A percentile compares a stretch with the other conserved stretches of the same genome.
phyloP scores from a whole-genome alignment of 192 early-diverging fungal species.

The Coemansia aciculifera region DNA sequence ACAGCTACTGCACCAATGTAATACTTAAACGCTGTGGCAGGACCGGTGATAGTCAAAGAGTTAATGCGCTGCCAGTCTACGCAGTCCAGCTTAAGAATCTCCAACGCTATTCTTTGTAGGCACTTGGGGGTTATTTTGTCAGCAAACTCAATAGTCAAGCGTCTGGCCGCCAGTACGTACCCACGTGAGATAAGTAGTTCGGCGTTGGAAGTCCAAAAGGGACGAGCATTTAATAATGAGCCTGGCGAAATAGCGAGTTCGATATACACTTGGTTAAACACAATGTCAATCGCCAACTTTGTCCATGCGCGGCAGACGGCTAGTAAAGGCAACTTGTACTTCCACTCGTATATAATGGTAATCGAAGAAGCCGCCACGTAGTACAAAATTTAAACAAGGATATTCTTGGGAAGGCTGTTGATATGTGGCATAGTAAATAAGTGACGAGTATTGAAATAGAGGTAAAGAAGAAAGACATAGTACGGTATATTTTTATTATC shows the following conservation, averaged over 20 bases:
- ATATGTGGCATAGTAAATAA: neutral
- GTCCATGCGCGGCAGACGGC: neutral
- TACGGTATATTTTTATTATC: neutral
- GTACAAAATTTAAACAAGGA: neutral
- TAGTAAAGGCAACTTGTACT: neutral
- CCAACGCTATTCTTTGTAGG: no score
- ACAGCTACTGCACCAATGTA: no score
- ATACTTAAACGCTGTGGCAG: neutral
- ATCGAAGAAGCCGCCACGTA: neutral
- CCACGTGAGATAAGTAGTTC: neutral
- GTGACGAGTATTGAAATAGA: neutral
- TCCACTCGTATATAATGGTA: neutral
- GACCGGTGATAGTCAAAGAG: no score
- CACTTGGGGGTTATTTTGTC: no score
- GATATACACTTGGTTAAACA: neutral
- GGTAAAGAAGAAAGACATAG: neutral
- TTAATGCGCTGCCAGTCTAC: no score
- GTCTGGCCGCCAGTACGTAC: neutral
- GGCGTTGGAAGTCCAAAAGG: neutral
- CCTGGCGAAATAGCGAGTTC: neutral
- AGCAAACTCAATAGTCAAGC: no score
- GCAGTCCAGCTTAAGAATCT: no score
- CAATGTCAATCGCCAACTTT: neutral
- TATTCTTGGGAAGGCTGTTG: neutral
- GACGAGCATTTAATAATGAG: neutral